These are phyloP conservation scores for Acanthochlamys bracteata DNA, from an alignment of 106 monocot species.

Conservation along the genomic window DNA sequence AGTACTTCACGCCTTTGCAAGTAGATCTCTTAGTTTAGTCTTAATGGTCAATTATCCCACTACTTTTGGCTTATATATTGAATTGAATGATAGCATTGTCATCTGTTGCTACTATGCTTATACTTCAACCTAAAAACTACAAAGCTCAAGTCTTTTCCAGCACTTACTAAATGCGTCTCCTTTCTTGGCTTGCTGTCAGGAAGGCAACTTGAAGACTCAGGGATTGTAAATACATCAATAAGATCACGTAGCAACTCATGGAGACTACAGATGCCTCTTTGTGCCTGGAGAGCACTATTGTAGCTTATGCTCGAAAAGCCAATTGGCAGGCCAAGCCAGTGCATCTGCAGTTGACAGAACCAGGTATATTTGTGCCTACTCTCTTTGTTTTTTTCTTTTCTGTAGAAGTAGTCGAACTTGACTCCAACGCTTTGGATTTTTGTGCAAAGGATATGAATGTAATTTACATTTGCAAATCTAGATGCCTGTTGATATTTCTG, in stretches of 20 bases:
- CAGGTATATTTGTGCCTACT: conserved; percentile 25
- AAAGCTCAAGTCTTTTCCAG: too few relatives aligned
- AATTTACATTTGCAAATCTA: too few relatives aligned
- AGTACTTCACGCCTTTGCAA: too few relatives aligned
- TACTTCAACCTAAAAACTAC: too few relatives aligned
- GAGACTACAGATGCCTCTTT: conserved; percentile 98
- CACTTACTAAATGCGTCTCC: too few relatives aligned
- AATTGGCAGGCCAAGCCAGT: conserved; percentile 97
- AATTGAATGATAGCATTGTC: too few relatives aligned
- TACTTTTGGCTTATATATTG: too few relatives aligned
- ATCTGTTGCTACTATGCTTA: too few relatives aligned
- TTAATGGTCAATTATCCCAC: too few relatives aligned
- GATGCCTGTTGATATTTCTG: too few relatives aligned
- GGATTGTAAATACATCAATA: conserved; percentile 66
- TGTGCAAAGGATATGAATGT: background rate
- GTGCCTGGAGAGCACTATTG: conserved; percentile 95
- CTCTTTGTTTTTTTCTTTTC: background rate
- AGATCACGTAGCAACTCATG: conserved; percentile 85
- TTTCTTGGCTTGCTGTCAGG: conserved; percentile 29
- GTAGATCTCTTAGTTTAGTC: too few relatives aligned
- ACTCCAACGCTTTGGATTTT: background rate
- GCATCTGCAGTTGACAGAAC: conserved; percentile 99
- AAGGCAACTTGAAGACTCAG: conserved; percentile 89
- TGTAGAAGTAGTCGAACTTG: background rate
- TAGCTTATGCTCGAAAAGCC: conserved; percentile 98